A percentile compares a stretch with the other conserved stretches of the same genome.
Conservation (phyloP, 306 rosid species). For the Herpetospermum pedunculosum region DNA sequence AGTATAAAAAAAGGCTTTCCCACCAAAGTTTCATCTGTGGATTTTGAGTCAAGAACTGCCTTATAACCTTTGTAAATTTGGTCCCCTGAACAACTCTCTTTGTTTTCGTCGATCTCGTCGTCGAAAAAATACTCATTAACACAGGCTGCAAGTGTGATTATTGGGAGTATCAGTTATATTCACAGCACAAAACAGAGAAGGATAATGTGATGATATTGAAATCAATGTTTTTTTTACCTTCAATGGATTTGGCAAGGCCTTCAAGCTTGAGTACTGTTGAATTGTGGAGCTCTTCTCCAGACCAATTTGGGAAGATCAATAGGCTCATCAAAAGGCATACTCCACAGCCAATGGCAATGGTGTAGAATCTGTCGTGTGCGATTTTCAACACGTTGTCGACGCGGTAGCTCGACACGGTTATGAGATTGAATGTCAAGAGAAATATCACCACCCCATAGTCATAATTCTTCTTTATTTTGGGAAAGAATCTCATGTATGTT, state of each 20-base stretch:
- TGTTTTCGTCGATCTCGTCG: constrained; percentile 25
- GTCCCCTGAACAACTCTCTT: constrained; percentile 30
- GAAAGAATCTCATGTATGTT: constrained; percentile 80
- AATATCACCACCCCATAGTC: constrained; percentile 87
- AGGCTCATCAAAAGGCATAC: constrained; percentile 80
- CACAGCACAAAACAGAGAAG: neutral
- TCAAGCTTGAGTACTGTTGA: constrained; percentile 70
- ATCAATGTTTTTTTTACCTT: constrained; percentile 28
- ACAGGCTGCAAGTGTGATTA: constrained; percentile 46
- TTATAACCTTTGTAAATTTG: constrained; percentile 67
- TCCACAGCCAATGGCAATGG: constrained; percentile 77
- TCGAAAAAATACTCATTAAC: constrained; percentile 68
- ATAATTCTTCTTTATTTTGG: constrained; percentile 79
- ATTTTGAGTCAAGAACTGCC: constrained; percentile 88
- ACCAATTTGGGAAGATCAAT: constrained; percentile 80
- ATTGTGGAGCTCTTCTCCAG: constrained; percentile 80
- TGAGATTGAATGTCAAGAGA: constrained; percentile 75
- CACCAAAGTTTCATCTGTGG: constrained; percentile 76
- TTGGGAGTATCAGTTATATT: neutral
- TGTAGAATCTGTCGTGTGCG: constrained; percentile 64
- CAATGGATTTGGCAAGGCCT: constrained; percentile 78
- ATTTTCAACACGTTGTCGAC: constrained; percentile 48
- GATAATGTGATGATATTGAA: neutral
- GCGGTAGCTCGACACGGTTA: constrained; percentile 73
- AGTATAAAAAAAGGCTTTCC: neutral